Conservation (phyloP, 768 basidiomycete species). For the Neoboletus brunneissimus region DNA sequence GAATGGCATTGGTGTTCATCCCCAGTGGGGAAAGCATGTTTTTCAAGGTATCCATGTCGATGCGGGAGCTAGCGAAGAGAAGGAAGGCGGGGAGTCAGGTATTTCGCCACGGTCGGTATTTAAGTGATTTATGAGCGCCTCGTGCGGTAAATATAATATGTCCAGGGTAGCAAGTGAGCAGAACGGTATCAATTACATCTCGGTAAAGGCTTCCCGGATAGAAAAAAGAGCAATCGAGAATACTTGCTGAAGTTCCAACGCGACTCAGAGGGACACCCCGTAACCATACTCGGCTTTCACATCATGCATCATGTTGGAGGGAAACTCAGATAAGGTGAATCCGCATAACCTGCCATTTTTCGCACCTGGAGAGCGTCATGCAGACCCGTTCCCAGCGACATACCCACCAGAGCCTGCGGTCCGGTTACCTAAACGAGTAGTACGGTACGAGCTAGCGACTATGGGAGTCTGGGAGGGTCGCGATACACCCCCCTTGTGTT, state of each 20-base stretch:
- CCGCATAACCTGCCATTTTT: neutral
- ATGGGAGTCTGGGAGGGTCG: conserved; percentile 6
- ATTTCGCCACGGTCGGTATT: conserved; percentile 36
- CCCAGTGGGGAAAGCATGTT: conserved; percentile 69
- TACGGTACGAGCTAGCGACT: neutral
- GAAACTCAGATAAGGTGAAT: conserved; percentile 20
- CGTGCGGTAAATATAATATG: conserved; percentile 29
- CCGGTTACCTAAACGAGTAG: conserved; percentile 12
- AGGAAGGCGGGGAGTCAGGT: conserved; percentile 30
- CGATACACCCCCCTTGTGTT: conserved; percentile 7
- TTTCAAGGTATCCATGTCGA: conserved; percentile 66
- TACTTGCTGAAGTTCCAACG: conserved; percentile 15
- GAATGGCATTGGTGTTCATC: conserved; percentile 64
- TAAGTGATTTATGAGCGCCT: conserved; percentile 35
- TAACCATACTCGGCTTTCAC: conserved; percentile 21
- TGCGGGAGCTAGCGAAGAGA: conserved; percentile 33
- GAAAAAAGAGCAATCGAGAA: conserved; percentile 21
- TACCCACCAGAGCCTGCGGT: neutral
- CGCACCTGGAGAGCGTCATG: neutral
- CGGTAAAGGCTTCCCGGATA: conserved; percentile 29
- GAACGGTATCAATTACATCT: conserved; percentile 31
- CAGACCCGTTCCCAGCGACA: neutral
- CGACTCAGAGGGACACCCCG: conserved; percentile 14
- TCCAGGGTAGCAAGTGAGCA: conserved; percentile 28
- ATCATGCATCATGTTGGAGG: conserved; percentile 11